Percentiles rank a stretch among this genome's conserved stretches.
These are phyloP conservation scores for Xerocomus nothofagi DNA, from an alignment of 1,284 basidiomycete genomes.

Conservation along the genomic window DNA sequence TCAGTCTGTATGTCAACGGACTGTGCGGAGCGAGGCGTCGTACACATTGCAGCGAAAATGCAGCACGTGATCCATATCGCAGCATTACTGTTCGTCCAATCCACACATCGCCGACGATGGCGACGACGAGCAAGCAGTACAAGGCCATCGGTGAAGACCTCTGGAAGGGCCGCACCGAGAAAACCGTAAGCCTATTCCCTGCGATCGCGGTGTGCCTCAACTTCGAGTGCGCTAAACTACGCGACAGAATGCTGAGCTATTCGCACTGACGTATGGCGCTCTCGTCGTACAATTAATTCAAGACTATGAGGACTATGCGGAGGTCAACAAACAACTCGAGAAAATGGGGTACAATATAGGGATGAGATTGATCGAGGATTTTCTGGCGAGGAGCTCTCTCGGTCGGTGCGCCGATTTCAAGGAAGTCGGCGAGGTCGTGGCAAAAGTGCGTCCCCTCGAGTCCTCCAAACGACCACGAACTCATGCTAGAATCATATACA, in stretches of 20 bases:
- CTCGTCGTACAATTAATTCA: slow-evolving; percentile 98
- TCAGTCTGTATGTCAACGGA: background rate
- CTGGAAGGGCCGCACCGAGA: slow-evolving; percentile 88
- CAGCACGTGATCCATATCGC: slow-evolving; percentile 28
- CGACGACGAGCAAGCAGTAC: slow-evolving; percentile 75
- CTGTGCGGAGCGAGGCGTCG: background rate
- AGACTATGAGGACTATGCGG: slow-evolving; percentile 96
- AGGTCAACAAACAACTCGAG: slow-evolving; percentile 84
- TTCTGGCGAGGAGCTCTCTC: slow-evolving; percentile 86
- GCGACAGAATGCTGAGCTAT: slow-evolving; percentile 90
- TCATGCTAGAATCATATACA: background rate
- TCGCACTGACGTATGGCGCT: slow-evolving; percentile 96
- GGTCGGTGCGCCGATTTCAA: slow-evolving; percentile 89
- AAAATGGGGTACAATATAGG: slow-evolving; percentile 99
- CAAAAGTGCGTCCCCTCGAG: slow-evolving; percentile 61
- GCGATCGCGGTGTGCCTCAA: slow-evolving; percentile 6
- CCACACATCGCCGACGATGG: slow-evolving; percentile 42
- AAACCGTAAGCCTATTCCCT: slow-evolving; percentile 65
- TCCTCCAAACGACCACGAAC: background rate
- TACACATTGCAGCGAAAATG: slow-evolving; percentile 1
- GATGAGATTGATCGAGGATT: slow-evolving; percentile 95
- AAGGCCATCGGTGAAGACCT: slow-evolving; percentile 86
- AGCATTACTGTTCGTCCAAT: background rate
- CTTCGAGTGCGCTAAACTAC: slow-evolving; percentile 16
- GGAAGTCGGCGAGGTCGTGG: slow-evolving; percentile 91